Conservation (phyloP, 2,329 filamentous ascomycete species). For the Ilyonectria destructans region DNA sequence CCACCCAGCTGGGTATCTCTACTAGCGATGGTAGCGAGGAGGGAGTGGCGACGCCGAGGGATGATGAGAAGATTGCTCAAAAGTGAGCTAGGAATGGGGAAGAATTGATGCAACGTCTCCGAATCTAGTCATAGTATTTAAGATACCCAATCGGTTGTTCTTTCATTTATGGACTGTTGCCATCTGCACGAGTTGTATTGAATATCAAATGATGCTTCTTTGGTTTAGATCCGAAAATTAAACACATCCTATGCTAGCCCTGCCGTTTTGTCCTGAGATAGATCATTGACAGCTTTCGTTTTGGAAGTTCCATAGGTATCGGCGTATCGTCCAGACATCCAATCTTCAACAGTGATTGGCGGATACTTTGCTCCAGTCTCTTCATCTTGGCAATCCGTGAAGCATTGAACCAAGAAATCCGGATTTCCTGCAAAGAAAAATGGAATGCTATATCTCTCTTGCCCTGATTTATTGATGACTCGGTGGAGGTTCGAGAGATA, state of each 20-base stretch:
- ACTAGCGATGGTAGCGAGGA: constrained; percentile 46
- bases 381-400: constrained; percentile 47
- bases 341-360: constrained; percentile 53
- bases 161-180: background rate
- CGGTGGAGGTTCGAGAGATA: constrained; percentile 70
- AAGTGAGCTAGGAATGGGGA: background rate
- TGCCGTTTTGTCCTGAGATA: constrained; percentile 4
- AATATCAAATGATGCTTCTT: background rate
- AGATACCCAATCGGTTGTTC: background rate
- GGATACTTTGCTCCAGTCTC: constrained; percentile 48
- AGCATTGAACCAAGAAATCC: constrained; percentile 56
- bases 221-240: background rate
- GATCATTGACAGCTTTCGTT: background rate
- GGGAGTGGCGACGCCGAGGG: constrained; percentile 4
- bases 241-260: background rate
- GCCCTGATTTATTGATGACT: constrained; percentile 67
- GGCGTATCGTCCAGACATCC: constrained; percentile 52
- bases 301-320: constrained; percentile 50
- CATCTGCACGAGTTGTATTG: background rate
- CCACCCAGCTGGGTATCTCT: constrained; percentile 66
- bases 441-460: constrained; percentile 69
- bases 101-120: background rate
- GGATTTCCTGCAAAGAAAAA: constrained; percentile 72
- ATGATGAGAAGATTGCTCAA: constrained; percentile 30
- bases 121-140: background rate